Conservation (phyloP, 805 yeast genomes). For the Saturnispora diversa region DNA sequence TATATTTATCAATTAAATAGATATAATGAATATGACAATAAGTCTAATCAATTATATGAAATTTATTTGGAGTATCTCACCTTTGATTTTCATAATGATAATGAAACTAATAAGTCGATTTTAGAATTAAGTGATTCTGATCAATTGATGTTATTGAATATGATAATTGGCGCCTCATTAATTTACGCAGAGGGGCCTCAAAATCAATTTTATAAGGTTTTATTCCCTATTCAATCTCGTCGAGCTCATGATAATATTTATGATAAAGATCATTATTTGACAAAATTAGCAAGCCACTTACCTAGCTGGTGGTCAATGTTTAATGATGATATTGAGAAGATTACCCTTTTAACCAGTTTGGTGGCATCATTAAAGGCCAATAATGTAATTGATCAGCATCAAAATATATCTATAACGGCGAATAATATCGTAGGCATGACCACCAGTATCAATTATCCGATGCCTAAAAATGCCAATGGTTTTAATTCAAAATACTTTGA, state of each 20-base stretch:
- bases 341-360: conserved; percentile 8
- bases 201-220: conserved; percentile 15
- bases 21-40: conserved; percentile 20
- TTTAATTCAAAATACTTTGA: conserved; percentile 15
- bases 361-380: conserved; percentile 2
- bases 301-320: conserved; percentile 4
- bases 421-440: conserved; percentile 5
- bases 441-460: conserved; percentile 12
- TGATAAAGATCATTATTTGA: conserved; percentile 15
- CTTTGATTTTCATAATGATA: conserved; percentile 33
- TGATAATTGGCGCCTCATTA: conserved; percentile 34
- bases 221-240: conserved; percentile 14
- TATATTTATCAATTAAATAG: conserved; percentile 29
- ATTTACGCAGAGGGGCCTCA: conserved; percentile 25
- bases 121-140: conserved; percentile 21
- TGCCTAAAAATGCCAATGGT: neutral
- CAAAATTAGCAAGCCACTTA: conserved; percentile 11
- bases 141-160: conserved; percentile 31
- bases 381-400: conserved; percentile 8
- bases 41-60: conserved; percentile 31
- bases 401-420: neutral
- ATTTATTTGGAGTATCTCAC: conserved; percentile 34
- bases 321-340: conserved; percentile 14
- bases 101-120: conserved; percentile 25
- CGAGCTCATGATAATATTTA: neutral